phyloP scores from a whole-genome alignment of 148 eudicot genomes.

The Amaranthus palmeri region DNA sequence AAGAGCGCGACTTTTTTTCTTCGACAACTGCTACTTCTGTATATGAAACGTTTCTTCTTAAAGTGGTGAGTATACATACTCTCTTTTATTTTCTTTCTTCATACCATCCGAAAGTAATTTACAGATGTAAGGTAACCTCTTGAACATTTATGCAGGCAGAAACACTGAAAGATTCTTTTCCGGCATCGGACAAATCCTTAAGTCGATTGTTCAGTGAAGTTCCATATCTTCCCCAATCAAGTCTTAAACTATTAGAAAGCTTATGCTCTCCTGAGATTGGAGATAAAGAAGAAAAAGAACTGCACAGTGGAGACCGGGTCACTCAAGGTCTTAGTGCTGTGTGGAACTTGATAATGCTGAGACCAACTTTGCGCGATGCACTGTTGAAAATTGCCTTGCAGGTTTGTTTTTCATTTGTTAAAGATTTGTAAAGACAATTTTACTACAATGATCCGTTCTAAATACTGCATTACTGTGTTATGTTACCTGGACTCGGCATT shows the following conservation, averaged over 20 bases:
- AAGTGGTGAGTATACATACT: conserved; percentile 52
- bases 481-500: no score
- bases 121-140: conserved; percentile 15
- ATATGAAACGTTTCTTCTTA: conserved; percentile 83
- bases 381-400: conserved; percentile 79
- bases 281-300: conserved; percentile 63
- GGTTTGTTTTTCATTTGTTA: conserved; percentile 38
- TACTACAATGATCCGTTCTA: no score
- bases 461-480: no score
- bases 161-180: conserved; percentile 81
- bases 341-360: conserved; percentile 75
- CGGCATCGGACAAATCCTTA: conserved; percentile 85
- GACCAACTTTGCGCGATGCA: conserved; percentile 74
- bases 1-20: conserved; percentile 77
- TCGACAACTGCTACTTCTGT: conserved; percentile 82
- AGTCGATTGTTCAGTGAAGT: conserved; percentile 78
- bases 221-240: conserved; percentile 83
- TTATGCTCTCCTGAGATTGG: conserved; percentile 70
- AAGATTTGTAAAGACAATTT: not conserved
- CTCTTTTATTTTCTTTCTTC: conserved; percentile 2
- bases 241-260: conserved; percentile 59
- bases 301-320: conserved; percentile 78
- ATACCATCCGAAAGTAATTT: conserved; percentile 3
- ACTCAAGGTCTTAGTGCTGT: conserved; percentile 92
- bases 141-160: conserved; percentile 56